Evolutionary conservation across 179 eudicot genomes (phyloP), one percentile per base, ranked within the genome.

Genomic region (Beta corolliflora): DNA sequence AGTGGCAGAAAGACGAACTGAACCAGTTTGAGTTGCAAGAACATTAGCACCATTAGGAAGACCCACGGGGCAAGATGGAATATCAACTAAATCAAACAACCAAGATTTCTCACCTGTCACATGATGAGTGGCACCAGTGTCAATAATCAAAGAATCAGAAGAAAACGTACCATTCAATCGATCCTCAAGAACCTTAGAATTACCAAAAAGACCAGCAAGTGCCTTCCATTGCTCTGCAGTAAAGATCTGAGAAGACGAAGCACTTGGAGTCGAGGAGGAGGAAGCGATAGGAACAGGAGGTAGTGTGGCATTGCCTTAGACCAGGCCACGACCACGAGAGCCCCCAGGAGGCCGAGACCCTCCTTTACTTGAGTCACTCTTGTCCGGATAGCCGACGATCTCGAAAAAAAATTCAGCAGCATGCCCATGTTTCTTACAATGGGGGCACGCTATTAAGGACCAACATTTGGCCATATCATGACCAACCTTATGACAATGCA

Each of bases 211-310:
- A 29, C n/a, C 9, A 13, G 46, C 63, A 9, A 55, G 45, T 23
- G 64, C 44, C 2, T 29, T 74, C 63, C 64, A 55, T 54, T 74
- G 77, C 11, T 74, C 64, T 4, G 11, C 5, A 2, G 41, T 2
- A 12, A 63, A 21, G 21, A 7, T 5, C 2, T 7, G 46, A 31
- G n/a, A 1, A 16, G 74, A 12, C 7, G 55, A 2, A 9, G 74
- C 0, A 46, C 7, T 14, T 0, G 50, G 18, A 13, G 4, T 0
- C n/a, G n/a, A n/a, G n/a, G n/a, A 6, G 3, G 1, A 0, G 2
- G 41, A 0, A 1, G 14, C 8, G 9, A 21, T 9, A n/a, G 61
- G 2, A 31, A 0, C 36, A 31, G 36, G 1, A 31, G 36, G 36
- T 1, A 31, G 36, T 2, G 61, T 1, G 5, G 19, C 13, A 15